Percentiles rank a stretch among this genome's conserved stretches.
These are phyloP conservation scores for Pilatotrama ljubarskyi DNA, from an alignment of 768 basidiomycete genomes.

Conservation along the genomic window DNA sequence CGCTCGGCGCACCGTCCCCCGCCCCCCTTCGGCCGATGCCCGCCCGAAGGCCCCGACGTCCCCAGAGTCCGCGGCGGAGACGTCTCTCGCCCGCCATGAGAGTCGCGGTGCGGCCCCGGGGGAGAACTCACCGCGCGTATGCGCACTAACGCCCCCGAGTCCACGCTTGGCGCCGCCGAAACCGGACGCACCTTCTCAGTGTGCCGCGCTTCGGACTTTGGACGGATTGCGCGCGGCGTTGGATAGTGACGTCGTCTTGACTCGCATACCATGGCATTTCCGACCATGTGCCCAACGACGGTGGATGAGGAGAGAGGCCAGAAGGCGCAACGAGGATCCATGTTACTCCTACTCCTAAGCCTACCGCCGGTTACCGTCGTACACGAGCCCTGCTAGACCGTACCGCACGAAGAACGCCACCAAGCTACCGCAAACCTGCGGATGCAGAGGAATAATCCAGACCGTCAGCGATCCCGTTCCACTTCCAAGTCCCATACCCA, in stretches of 20 bases:
- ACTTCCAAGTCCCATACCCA: conserved; percentile 10
- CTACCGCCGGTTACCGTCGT: conserved; percentile 88
- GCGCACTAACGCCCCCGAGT: conserved; percentile 15
- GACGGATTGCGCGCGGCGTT: conserved; percentile 1
- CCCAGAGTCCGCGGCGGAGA: not conserved
- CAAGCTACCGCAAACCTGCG: conserved; percentile 69
- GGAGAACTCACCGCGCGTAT: conserved; percentile 7
- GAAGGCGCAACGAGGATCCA: not conserved
- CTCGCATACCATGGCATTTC: not conserved
- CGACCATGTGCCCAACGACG: not conserved
- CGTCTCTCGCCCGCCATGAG: not conserved
- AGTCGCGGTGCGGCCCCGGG: not conserved
- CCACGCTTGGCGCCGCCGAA: not conserved
- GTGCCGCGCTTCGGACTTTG: conserved; percentile 10
- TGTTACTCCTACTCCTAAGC: not conserved
- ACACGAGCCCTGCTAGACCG: conserved; percentile 84
- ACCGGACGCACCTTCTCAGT: not conserved
- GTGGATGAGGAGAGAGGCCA: not conserved
- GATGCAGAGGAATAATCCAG: not conserved
- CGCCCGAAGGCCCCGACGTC: not conserved
- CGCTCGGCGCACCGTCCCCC: conserved; percentile 18
- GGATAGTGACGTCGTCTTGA: conserved; percentile 1
- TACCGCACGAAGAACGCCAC: conserved; percentile 88
- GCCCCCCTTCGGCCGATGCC: conserved; percentile 23
- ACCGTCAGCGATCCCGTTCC: conserved; percentile 3